Evolutionary conservation across 1,284 basidiomycete species (phyloP).

Genomic region (Naganishia liquefaciens): DNA sequence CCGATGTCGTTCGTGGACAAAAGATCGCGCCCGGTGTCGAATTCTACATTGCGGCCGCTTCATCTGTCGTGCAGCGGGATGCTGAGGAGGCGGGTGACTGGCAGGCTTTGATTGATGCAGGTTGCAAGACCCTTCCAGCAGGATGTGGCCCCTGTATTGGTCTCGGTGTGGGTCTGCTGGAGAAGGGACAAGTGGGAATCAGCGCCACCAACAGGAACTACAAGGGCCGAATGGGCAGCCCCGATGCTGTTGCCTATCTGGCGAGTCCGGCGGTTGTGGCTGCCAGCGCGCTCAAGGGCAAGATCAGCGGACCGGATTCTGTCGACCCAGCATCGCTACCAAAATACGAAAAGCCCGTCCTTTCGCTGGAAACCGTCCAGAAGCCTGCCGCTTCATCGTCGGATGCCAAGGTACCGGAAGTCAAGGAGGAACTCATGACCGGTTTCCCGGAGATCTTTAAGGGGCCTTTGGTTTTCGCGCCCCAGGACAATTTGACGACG

Average conservation of each 20-base stretch:
- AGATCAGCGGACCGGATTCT: constrained; percentile 80
- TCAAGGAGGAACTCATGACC: constrained; percentile 66
- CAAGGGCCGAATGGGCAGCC: constrained; percentile 97
- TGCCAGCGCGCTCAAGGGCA: constrained; percentile 87
- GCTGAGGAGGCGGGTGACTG: constrained; percentile 84
- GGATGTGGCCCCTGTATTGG: constrained; percentile 99
- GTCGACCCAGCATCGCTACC: constrained; percentile 64
- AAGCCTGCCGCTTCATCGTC: constrained; percentile 63
- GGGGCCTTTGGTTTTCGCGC: constrained; percentile 84
- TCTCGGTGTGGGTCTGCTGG: constrained; percentile 83
- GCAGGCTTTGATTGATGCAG: constrained; percentile 79
- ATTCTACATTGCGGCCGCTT: constrained; percentile 96
- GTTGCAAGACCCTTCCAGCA: constrained; percentile 88
- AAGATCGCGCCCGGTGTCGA: constrained; percentile 88
- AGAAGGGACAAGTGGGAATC: constrained; percentile 94
- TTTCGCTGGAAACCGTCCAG: constrained; percentile 50
- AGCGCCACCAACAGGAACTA: constrained; percentile 99
- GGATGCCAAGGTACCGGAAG: constrained; percentile 37
- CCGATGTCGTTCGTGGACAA: constrained; percentile 79
- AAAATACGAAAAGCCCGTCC: constrained; percentile 53
- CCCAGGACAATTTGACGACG: constrained; percentile 97
- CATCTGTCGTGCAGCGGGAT: constrained; percentile 85
- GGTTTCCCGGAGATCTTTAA: constrained; percentile 81
- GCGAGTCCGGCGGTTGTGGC: constrained; percentile 96
- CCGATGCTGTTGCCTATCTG: constrained; percentile 91